Evolutionary conservation across 2,329 filamentous ascomycete species (phyloP), one percentile per base, ranked within the genome.

Genomic region (Claviceps sp.): DNA sequence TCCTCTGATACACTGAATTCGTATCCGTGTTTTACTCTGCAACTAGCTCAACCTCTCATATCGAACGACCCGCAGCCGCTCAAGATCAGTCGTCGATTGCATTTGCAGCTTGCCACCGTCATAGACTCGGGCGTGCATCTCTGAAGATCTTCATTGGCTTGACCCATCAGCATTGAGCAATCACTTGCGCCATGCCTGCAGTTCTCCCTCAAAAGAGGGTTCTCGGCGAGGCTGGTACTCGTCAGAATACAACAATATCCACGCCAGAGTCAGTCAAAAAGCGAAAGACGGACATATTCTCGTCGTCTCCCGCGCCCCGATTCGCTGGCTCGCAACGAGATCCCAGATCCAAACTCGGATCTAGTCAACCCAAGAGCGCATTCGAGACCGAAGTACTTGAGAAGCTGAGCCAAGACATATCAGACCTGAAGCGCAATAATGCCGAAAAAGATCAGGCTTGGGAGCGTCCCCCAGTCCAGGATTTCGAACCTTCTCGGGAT

Each of bases 311-410:
- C 16, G 70, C 74, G 13, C 71, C 74, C 36, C 76, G 76, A 52
- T 75, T 86, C 59, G 79, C 77, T 51, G 77, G 80, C 51, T 83
- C 83, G 3, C 78, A 85, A 58, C 78, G 77, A 63, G 74, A 71
- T n/a, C 73, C 70, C 11, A 78, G 79, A 58, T 78, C 77, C 56
- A 83, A 81, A 62, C 65, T 67, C 34, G 76, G 79, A 56, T 91
- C 86, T 1, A 90, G 79, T 59, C 88, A 90, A 67, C 79, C 80
- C 16, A 96, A 95, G 71, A 95, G 89, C 65, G 79, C 85, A 51
- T 98, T 98, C 65, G 93, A 97, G 68, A 84, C 86, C 53, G 89
- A 96, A 64, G 88, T 95, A 2, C 76, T 98, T 55, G 91, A 96
- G 75, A 95, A 95, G 73, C 79, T 98, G 68, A 93, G 88, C 55